Base-by-base conservation (phyloP, 108 stramenopile genomes). In the Chaetoceros tenuissimus region DNA sequence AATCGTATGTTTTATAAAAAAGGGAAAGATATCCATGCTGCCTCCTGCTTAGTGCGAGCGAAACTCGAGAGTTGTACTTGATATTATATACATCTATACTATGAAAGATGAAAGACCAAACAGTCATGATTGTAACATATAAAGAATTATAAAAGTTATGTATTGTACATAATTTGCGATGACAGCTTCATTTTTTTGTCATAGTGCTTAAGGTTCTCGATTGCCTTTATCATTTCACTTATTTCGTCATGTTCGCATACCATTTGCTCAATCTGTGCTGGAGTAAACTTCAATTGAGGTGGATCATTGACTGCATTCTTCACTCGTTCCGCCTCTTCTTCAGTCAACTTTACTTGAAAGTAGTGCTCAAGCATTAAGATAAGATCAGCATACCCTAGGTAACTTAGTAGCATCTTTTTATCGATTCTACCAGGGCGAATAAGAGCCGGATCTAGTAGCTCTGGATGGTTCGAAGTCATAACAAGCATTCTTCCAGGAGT, bases 381-480 rank as follows among this genome's bases (percentile, higher is more conserved):
- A 17, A 75, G 64, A 53, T 71, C 71, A 17, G 63, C 72, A n/a
- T 47, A 55, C 10, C 28, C 31, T 68, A 83, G 67, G 67, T 63
- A 81, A 48, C 79, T 77, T 50, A 92, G 64, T 55, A 71, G 19
- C 5, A 91, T 63, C 52, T 49, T 75, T 68, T 80, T 75, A 57
- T 85, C 82, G 19, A 89, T 76, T 24, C 90, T 74, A 24, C 90
- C 90, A 7, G 90, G 90, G 1, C 90, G 77, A 30, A 92, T 80
- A 26, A 92, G 66, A 1, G 90, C 90, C 19, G 84, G 71, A 48
- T 92, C 90, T 63, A 92, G 71, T 45, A 65, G 57, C 51, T 92
- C 90, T 1, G 80, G 80, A 58, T 84, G 81, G 67, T 92, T 92
- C 26, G 80, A 82, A 8, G 90, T 92, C 76, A 92, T 74, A 53